phyloP scores from a whole-genome alignment of 2,329 filamentous ascomycete species.

The Trichoderma gracile region DNA sequence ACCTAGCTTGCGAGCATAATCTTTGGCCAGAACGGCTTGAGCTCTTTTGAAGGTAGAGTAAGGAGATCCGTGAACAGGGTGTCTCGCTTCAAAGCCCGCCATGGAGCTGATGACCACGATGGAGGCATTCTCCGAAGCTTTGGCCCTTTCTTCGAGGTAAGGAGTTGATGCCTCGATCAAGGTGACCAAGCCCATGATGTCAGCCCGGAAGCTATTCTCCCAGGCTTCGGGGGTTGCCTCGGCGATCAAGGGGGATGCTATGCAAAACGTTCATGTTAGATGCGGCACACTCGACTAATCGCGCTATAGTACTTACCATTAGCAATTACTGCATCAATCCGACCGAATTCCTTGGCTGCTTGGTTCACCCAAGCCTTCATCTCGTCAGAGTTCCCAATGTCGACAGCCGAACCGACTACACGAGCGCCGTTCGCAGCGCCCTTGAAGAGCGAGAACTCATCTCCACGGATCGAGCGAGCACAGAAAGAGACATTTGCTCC shows the following conservation, averaged over 20 bases:
- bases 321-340: slow-evolving; percentile 32
- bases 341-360: slow-evolving; percentile 29
- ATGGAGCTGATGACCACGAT: slow-evolving; percentile 34
- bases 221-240: slow-evolving; percentile 28
- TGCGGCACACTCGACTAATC: no score
- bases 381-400: slow-evolving; percentile 28
- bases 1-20: slow-evolving; percentile 29
- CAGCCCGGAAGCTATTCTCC: slow-evolving; percentile 33
- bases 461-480: slow-evolving; percentile 27
- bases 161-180: slow-evolving; percentile 30
- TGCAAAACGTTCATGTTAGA: no score
- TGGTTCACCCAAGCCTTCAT: slow-evolving; percentile 29
- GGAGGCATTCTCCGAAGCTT: slow-evolving; percentile 28
- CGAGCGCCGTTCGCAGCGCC: slow-evolving; percentile 22
- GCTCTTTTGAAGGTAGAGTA: slow-evolving; percentile 33
- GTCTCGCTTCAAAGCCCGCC: slow-evolving; percentile 31
- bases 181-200: slow-evolving; percentile 31
- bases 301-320: slow-evolving; percentile 26
- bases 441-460: slow-evolving; percentile 31
- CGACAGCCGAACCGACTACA: slow-evolving; percentile 30
- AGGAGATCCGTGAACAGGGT: slow-evolving; percentile 25
- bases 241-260: slow-evolving; percentile 27
- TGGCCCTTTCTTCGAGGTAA: slow-evolving; percentile 28
- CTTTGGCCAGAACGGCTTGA: slow-evolving; percentile 32
- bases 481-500: slow-evolving; percentile 36